Conservation (phyloP, 179 eudicot species). For the Vitellaria paradoxa region DNA sequence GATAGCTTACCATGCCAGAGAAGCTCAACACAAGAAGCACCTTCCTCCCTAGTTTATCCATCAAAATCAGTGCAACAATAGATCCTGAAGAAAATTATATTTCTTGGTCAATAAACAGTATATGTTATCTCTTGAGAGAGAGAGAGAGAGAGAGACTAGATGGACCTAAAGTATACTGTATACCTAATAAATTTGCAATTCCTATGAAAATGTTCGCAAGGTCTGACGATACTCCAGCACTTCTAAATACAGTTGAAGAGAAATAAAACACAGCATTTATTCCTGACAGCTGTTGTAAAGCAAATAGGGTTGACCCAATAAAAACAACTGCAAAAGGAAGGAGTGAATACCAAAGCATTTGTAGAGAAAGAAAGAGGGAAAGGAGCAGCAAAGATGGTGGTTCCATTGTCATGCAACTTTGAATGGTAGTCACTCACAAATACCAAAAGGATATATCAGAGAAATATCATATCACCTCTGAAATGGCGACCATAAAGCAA, state of each 20-base stretch:
- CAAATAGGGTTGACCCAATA: conserved; percentile 94
- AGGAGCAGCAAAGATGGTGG: conserved; percentile 3
- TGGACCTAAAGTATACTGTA: neutral
- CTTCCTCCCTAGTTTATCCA: conserved; percentile 93
- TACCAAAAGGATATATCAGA: conserved; percentile 39
- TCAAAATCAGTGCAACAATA: conserved; percentile 66
- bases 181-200: conserved; percentile 34
- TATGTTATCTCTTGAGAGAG: neutral
- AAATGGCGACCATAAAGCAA: conserved; percentile 61
- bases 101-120: neutral
- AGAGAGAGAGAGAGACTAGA: neutral
- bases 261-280: conserved; percentile 92
- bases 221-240: conserved; percentile 85
- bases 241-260: conserved; percentile 98
- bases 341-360: conserved; percentile 43
- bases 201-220: conserved; percentile 76
- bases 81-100: conserved; percentile 53
- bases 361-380: conserved; percentile 16
- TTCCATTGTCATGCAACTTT: neutral
- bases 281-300: conserved; percentile 98
- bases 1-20: conserved; percentile 75
- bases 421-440: neutral
- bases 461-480: conserved; percentile 42
- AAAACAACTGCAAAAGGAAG: conserved; percentile 92
- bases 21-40: conserved; percentile 83